Percentiles rank a stretch among this genome's conserved stretches.
Conservation (phyloP, 2,329 filamentous ascomycete species). For the Alternaria longipes region DNA sequence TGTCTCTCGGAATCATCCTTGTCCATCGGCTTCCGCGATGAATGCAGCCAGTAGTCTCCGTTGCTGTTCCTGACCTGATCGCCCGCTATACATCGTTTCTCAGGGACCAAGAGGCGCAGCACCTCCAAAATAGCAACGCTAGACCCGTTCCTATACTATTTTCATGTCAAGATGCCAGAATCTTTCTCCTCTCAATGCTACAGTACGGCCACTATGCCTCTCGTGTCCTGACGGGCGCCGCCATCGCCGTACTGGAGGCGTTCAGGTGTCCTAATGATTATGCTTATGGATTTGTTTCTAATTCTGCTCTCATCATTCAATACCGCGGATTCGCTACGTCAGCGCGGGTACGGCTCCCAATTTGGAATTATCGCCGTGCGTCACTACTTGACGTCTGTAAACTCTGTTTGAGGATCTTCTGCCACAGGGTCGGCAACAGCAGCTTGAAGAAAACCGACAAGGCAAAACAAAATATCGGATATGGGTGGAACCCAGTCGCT, state of each 20-base stretch:
- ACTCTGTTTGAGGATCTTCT: slow-evolving; percentile 3
- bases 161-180: slow-evolving; percentile 21
- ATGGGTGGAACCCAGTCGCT: slow-evolving; percentile 2
- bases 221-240: slow-evolving; percentile 21
- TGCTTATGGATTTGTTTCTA: slow-evolving; percentile 23
- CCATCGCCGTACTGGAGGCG: slow-evolving; percentile 18
- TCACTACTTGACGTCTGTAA: slow-evolving; percentile 21
- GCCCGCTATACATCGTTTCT: slow-evolving; percentile 35
- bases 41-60: slow-evolving; percentile 32
- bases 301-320: slow-evolving; percentile 25
- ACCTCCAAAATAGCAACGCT: slow-evolving; percentile 47
- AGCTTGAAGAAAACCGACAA: background rate
- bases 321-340: slow-evolving; percentile 28
- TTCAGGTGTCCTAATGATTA: background rate
- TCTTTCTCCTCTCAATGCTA: slow-evolving; percentile 28
- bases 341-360: slow-evolving; percentile 21
- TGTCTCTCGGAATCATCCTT: slow-evolving; percentile 22
- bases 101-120: slow-evolving; percentile 46
- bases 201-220: slow-evolving; percentile 22
- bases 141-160: slow-evolving; percentile 28
- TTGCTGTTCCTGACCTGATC: slow-evolving; percentile 45
- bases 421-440: background rate
- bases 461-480: slow-evolving; percentile 5
- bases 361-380: slow-evolving; percentile 21
- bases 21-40: slow-evolving; percentile 26